Conservation (phyloP, 164 flowering plant species). For the Chimonanthus praecox region DNA sequence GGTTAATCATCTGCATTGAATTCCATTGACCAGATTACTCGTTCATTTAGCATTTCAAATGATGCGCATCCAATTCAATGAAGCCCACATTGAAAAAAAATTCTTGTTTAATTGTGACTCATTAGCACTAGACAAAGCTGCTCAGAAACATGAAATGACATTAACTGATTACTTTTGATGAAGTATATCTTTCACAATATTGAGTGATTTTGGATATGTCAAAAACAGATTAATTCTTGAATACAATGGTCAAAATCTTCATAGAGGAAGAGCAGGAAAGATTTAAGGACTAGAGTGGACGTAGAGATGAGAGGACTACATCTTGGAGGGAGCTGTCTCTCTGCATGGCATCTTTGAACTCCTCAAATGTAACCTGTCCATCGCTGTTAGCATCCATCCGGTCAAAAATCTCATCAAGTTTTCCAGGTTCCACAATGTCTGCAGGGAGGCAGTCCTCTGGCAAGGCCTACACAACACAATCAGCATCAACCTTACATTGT, state of each 20-base stretch:
- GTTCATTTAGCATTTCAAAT: too few species aligned
- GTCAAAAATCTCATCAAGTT: constrained; percentile 68
- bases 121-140: too few species aligned
- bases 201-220: background rate
- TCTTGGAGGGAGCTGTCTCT: constrained; percentile 73
- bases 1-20: too few species aligned
- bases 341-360: constrained; percentile 82
- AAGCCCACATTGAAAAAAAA: too few species aligned
- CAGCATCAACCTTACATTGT: background rate
- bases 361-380: constrained; percentile 68
- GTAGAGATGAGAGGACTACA: constrained; percentile 63
- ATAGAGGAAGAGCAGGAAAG: background rate
- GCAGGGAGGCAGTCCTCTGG: constrained; percentile 71
- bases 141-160: too few species aligned
- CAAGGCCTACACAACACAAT: constrained; percentile 47
- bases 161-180: background rate
- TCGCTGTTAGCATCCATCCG: constrained; percentile 71
- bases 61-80: too few species aligned
- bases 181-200: background rate
- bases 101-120: too few species aligned
- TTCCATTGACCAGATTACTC: too few species aligned
- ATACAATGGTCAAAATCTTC: background rate
- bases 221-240: background rate
- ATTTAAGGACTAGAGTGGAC: constrained; percentile 27
- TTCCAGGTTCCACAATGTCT: constrained; percentile 70